Base-by-base conservation (phyloP, 106 monocot species). In the Dioscorea zingiberensis region DNA sequence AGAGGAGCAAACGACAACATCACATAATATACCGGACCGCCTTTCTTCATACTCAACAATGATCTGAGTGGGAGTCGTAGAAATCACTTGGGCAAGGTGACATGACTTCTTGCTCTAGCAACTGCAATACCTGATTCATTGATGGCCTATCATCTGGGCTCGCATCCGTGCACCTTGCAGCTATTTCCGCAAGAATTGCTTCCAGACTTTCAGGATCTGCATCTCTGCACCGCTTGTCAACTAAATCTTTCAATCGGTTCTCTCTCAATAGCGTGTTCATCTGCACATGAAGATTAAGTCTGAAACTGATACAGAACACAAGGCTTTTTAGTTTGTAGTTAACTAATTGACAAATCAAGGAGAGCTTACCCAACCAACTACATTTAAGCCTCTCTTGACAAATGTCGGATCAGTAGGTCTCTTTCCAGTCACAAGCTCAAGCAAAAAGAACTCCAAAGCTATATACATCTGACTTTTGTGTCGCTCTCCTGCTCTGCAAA, bases 381-480 rank as follows among this genome's bases (percentile, higher is more conserved):
- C 83, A 62, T 95, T 91, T 28, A 95, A 63, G 23, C 95, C 95
- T 55, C 47, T 87, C 60, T 72, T 87, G 15, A 85, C 70, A 71
- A 95, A 95, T 25, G 81, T 69, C 63, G 80, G 71, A 81, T 91
- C 91, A 7, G 87, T 91, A 10, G 91, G 95, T 54, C 87, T 80
- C 76, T 85, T 95, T 70, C 95, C 95, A 4, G 95, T 91, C 28
- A 91, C 72, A 11, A 95, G 47, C 75, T 95, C 95, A 56, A 95
- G 63, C 48, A 95, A 68, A n/a, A 28, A 95, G 80, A 71, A 95
- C 87, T 0, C 95, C 95, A 68, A 91, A 95, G 63, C 87, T 83
- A 51, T 95, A 91, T 24, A 95, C 83, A 68, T 95, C 95, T 12
- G 85, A 83, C 53, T 91, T 95, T 27, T 80, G 83, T 0, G 95